A percentile compares a stretch with the other conserved stretches of the same genome.
Conservation (phyloP, 2,329 filamentous ascomycete genomes). For the Hymenoscyphus linearis region DNA sequence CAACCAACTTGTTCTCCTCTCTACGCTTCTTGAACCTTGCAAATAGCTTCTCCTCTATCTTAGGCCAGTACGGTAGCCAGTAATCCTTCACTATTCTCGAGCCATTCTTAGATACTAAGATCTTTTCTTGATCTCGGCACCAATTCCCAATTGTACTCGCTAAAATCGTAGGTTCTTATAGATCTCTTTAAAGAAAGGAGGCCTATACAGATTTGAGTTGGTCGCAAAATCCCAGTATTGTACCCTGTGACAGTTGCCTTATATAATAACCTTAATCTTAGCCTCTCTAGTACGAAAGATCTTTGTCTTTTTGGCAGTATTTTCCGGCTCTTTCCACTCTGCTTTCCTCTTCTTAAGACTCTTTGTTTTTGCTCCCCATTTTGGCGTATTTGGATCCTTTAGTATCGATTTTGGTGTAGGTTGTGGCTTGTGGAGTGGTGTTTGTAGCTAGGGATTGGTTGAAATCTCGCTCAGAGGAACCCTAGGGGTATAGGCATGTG, state of each 20-base stretch:
- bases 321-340: not conserved
- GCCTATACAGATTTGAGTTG: not conserved
- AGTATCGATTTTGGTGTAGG: no score
- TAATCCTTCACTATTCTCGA: not conserved
- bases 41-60: not conserved
- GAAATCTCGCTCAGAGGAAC: no score
- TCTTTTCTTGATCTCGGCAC: not conserved
- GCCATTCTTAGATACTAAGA: not conserved
- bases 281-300: not conserved
- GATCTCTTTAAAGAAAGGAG: not conserved
- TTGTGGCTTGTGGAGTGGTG: no score
- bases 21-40: not conserved
- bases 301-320: not conserved
- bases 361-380: no score
- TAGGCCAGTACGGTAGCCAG: not conserved
- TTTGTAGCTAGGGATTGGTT: no score
- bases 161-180: not conserved
- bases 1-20: not conserved
- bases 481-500: no score
- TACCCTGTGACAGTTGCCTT: not conserved
- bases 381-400: no score
- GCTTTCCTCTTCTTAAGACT: not conserved
- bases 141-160: not conserved
- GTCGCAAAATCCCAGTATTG: not conserved
- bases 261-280: not conserved